Conservation (phyloP, 2,329 filamentous ascomycete species). For the Colletotrichum horii region DNA sequence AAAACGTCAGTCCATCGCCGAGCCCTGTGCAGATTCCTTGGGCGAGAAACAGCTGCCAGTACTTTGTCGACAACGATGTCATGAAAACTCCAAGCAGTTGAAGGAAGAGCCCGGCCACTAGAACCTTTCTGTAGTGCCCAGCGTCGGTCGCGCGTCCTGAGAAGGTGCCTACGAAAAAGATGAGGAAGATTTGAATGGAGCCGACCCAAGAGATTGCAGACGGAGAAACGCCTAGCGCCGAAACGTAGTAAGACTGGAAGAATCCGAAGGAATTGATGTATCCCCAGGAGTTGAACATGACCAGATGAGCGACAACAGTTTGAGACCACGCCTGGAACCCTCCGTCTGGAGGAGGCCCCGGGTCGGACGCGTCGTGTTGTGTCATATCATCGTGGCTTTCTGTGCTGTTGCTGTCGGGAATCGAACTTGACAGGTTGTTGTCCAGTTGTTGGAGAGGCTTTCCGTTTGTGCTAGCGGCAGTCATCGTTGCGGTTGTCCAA, state of each 20-base stretch:
- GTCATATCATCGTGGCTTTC: background rate
- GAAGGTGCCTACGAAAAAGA: background rate
- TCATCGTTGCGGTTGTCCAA: background rate
- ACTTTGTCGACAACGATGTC: conserved; percentile 45
- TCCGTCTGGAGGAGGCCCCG: background rate
- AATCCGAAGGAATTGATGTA: conserved; percentile 33
- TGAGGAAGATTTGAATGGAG: background rate
- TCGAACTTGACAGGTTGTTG: background rate
- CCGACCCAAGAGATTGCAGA: background rate
- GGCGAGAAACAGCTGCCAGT: conserved; percentile 41
- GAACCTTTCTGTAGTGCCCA: background rate
- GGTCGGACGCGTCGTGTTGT: background rate
- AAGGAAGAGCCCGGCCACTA: background rate
- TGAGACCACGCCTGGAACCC: background rate
- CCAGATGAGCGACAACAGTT: background rate
- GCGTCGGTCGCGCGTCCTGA: background rate
- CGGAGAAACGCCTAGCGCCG: background rate
- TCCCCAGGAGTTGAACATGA: background rate
- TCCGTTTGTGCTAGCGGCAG: background rate
- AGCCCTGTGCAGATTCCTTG: conserved; percentile 57
- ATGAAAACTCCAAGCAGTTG: conserved; percentile 42
- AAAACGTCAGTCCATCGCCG: conserved; percentile 59
- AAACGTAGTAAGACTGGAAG: conserved; percentile 43
- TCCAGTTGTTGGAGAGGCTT: background rate
- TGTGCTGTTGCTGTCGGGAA: background rate